Percentiles rank a stretch among this genome's conserved stretches.
These are phyloP conservation scores for Leccinum incarnatum DNA, from an alignment of 768 basidiomycete genomes.

Conservation along the genomic window DNA sequence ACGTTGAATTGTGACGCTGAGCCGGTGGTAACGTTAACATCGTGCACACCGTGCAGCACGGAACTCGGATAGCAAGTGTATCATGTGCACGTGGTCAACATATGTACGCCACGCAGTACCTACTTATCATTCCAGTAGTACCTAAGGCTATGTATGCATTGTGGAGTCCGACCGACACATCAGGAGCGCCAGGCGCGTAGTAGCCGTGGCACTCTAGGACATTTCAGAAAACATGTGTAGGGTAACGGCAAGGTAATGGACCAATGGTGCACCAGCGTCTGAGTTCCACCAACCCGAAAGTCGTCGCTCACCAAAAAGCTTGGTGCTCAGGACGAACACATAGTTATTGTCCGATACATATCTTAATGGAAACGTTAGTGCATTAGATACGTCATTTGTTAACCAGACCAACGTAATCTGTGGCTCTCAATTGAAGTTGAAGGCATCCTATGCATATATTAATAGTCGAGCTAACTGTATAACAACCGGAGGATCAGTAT, in stretches of 20 bases:
- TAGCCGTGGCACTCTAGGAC: background rate
- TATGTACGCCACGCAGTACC: background rate
- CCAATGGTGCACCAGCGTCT: background rate
- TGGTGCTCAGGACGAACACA: background rate
- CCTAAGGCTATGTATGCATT: background rate
- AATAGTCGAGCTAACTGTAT: background rate
- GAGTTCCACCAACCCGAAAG: background rate
- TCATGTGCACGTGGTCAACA: background rate
- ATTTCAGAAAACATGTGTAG: background rate
- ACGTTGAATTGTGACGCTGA: constrained; percentile 4
- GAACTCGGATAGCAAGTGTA: too few species aligned
- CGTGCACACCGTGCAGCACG: constrained; percentile 7
- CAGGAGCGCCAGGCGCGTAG: background rate
- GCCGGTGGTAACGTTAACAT: background rate
- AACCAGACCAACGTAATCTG: too few species aligned
- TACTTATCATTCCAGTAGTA: background rate
- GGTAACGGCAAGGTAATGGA: background rate
- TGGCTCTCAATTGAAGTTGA: background rate
- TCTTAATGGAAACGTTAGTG: background rate
- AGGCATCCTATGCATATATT: background rate
- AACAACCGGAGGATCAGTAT: background rate
- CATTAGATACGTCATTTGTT: background rate
- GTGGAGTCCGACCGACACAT: background rate
- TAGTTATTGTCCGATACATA: background rate
- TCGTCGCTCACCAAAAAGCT: background rate